Evolutionary conservation across 2,329 filamentous ascomycete species (phyloP).

Genomic region (Thermomyces lanuginosus): DNA sequence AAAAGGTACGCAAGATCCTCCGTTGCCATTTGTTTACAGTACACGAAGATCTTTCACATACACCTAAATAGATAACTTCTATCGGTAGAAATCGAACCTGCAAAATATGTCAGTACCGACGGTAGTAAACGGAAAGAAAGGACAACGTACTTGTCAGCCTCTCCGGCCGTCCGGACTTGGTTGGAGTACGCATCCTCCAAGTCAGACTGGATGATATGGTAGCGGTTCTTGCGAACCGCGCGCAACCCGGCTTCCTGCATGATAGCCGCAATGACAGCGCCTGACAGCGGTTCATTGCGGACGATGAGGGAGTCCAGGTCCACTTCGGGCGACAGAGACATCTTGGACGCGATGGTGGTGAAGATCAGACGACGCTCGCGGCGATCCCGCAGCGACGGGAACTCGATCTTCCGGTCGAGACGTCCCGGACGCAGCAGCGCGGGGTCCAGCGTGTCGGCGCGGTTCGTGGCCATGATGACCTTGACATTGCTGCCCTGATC

Average conservation of each 20-base stretch:
- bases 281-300: constrained; percentile 85
- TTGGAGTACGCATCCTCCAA: constrained; percentile 92
- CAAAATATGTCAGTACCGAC: constrained; percentile 27
- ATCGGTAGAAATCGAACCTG: constrained; percentile 85
- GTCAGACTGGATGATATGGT: constrained; percentile 97
- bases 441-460: constrained; percentile 88
- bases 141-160: constrained; percentile 42
- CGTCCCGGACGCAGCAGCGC: constrained; percentile 82
- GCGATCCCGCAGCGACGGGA: constrained; percentile 84
- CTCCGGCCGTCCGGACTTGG: constrained; percentile 74
- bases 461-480: constrained; percentile 98
- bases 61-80: constrained; percentile 8
- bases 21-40: too few species aligned
- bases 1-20: too few species aligned
- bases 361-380: constrained; percentile 94
- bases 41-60: constrained; percentile 7
- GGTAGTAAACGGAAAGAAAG: constrained; percentile 5
- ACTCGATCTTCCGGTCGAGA: constrained; percentile 96
- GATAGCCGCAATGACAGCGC: constrained; percentile 91
- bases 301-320: constrained; percentile 93
- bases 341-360: constrained; percentile 88
- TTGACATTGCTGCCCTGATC: constrained; percentile 98
- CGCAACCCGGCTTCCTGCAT: constrained; percentile 97
- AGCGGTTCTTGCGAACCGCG: constrained; percentile 91
- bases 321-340: constrained; percentile 92